Conservation (phyloP, 2,329 filamentous ascomycete genomes). For the Rosellinia necatrix region DNA sequence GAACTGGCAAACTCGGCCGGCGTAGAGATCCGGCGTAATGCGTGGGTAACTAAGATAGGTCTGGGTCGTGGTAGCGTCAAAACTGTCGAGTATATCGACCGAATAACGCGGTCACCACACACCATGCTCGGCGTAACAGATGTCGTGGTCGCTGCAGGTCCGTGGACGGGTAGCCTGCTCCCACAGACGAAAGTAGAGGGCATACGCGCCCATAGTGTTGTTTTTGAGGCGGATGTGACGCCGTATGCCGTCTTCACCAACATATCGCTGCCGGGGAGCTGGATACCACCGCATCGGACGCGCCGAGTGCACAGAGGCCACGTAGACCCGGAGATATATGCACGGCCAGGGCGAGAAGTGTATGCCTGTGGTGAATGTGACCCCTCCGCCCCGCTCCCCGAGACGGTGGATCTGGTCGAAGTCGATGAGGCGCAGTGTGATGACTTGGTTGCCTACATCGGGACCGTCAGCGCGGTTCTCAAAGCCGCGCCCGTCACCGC, state of each 20-base stretch:
- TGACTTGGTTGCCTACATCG: slow-evolving; percentile 81
- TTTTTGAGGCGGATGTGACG: slow-evolving; percentile 67
- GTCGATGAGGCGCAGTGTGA: slow-evolving; percentile 79
- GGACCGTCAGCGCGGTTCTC: slow-evolving; percentile 67
- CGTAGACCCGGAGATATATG: slow-evolving; percentile 91
- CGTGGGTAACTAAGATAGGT: slow-evolving; percentile 67
- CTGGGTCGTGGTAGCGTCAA: slow-evolving; percentile 59
- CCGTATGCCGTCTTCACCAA: slow-evolving; percentile 86
- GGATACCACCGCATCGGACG: slow-evolving; percentile 58
- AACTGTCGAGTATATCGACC: slow-evolving; percentile 64
- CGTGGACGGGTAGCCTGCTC: slow-evolving; percentile 66
- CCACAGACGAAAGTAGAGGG: slow-evolving; percentile 63
- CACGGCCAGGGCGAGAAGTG: slow-evolving; percentile 83
- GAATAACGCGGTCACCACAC: slow-evolving; percentile 43
- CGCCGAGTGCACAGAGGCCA: slow-evolving; percentile 59
- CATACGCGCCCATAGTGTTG: slow-evolving; percentile 67
- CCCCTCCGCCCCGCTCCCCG: slow-evolving; percentile 71
- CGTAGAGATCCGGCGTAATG: slow-evolving; percentile 68
- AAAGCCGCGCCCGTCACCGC: slow-evolving; percentile 70
- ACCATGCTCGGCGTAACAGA: slow-evolving; percentile 55
- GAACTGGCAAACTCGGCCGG: slow-evolving; percentile 73
- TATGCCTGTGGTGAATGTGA: slow-evolving; percentile 95
- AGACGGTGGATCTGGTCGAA: slow-evolving; percentile 74
- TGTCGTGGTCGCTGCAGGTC: slow-evolving; percentile 61
- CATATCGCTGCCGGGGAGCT: slow-evolving; percentile 73